Conservation (phyloP, 805 yeast genomes). For the Blastobotrys peoriensis region DNA sequence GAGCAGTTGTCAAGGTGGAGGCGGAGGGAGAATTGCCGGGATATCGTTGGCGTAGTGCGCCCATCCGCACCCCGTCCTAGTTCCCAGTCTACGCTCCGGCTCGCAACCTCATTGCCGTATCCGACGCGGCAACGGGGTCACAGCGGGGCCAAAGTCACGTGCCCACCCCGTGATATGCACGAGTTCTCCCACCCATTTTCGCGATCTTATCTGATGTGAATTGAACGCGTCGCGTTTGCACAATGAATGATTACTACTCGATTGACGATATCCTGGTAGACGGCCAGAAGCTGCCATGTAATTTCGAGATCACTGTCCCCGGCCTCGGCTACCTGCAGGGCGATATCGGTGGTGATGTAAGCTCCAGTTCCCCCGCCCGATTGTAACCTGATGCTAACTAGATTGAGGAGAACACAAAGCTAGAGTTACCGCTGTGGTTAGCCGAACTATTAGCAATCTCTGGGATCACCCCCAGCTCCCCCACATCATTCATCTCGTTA, state of each 20-base stretch:
- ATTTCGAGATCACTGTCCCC: slow-evolving; percentile 70
- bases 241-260: slow-evolving; percentile 27
- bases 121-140: too few species aligned
- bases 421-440: slow-evolving; percentile 85
- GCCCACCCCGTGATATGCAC: too few species aligned
- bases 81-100: too few species aligned
- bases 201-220: too few species aligned
- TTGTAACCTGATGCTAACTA: slow-evolving; percentile 19
- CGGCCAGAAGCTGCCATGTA: slow-evolving; percentile 62
- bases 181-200: too few species aligned
- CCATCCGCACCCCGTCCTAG: too few species aligned
- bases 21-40: too few species aligned
- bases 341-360: slow-evolving; percentile 53
- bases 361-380: slow-evolving; percentile 9
- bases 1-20: too few species aligned
- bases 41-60: too few species aligned
- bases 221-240: too few species aligned
- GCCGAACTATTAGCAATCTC: slow-evolving; percentile 65
- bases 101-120: too few species aligned
- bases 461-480: slow-evolving; percentile 20
- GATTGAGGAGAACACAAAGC: slow-evolving; percentile 51
- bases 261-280: slow-evolving; percentile 34
- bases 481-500: slow-evolving; percentile 54
- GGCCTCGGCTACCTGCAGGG: slow-evolving; percentile 86
- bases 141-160: too few species aligned